A percentile compares a stretch with the other conserved stretches of the same genome.
phyloP scores from a whole-genome alignment of 306 rosid species.

The Gynostemma pentaphyllum region DNA sequence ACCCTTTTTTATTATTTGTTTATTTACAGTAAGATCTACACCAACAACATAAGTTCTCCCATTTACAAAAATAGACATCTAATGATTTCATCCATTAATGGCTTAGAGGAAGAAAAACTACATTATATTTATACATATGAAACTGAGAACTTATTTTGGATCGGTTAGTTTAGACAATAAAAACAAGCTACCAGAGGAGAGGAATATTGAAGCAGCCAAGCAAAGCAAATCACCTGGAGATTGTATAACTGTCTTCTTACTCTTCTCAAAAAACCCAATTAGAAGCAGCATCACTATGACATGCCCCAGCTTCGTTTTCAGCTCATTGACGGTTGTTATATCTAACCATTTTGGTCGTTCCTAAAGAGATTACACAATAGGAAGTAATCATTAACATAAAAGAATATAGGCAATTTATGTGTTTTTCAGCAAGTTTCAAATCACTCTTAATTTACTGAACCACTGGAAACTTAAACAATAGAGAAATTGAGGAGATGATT shows the following conservation, averaged over 20 bases:
- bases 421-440: not conserved
- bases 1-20: not conserved
- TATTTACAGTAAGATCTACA: not conserved
- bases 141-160: slow-evolving; percentile 16
- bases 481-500: not conserved
- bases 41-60: not conserved
- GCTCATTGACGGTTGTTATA: slow-evolving; percentile 58
- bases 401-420: not conserved
- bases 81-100: not conserved
- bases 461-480: not conserved
- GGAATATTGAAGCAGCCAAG: slow-evolving; percentile 64
- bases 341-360: slow-evolving; percentile 83
- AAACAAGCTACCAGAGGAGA: slow-evolving; percentile 70
- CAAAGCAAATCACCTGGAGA: slow-evolving; percentile 80
- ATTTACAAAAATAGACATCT: not conserved
- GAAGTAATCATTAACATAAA: not conserved
- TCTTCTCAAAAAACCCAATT: slow-evolving; percentile 74
- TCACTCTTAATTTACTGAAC: not conserved
- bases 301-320: slow-evolving; percentile 88
- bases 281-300: slow-evolving; percentile 95
- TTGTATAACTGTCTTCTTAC: slow-evolving; percentile 58
- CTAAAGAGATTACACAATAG: slow-evolving; percentile 27
- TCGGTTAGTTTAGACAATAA: slow-evolving; percentile 63
- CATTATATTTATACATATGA: not conserved
- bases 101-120: not conserved